phyloP scores from a whole-genome alignment of 2,329 filamentous ascomycete species.

The Neofusicoccum umdonicola region DNA sequence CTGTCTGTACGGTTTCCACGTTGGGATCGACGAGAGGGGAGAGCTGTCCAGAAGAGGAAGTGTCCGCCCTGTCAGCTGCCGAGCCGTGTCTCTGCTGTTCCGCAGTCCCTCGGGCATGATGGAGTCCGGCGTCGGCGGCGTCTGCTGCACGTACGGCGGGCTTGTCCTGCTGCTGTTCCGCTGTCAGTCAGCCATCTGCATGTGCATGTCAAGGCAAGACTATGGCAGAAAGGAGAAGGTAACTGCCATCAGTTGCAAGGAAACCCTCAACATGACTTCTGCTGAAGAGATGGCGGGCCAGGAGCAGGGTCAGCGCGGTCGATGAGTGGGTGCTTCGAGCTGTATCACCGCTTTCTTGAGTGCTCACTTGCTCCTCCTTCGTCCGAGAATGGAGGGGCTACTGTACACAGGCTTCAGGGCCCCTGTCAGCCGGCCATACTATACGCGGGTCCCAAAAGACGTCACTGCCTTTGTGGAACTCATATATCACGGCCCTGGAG shows the following conservation, averaged over 20 bases:
- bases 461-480: slow-evolving; percentile 1
- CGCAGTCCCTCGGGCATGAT: too few relatives aligned
- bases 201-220: not conserved
- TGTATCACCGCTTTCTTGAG: not conserved
- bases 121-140: too few relatives aligned
- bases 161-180: not conserved
- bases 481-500: not conserved
- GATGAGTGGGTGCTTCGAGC: not conserved
- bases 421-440: not conserved
- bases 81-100: too few relatives aligned
- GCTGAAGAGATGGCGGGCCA: not conserved
- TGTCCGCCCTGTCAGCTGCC: too few relatives aligned
- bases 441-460: not conserved
- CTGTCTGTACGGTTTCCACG: too few relatives aligned
- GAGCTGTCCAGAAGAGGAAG: too few relatives aligned
- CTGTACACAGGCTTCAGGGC: not conserved
- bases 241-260: not conserved
- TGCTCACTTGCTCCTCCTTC: not conserved
- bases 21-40: too few relatives aligned
- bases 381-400: not conserved
- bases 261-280: not conserved
- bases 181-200: not conserved
- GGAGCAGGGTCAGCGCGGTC: not conserved
- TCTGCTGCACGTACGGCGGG: too few relatives aligned
- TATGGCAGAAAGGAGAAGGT: not conserved